Evolutionary conservation across 2,329 filamentous ascomycete genomes (phyloP).

Genomic region (Microthyrium microscopicum): DNA sequence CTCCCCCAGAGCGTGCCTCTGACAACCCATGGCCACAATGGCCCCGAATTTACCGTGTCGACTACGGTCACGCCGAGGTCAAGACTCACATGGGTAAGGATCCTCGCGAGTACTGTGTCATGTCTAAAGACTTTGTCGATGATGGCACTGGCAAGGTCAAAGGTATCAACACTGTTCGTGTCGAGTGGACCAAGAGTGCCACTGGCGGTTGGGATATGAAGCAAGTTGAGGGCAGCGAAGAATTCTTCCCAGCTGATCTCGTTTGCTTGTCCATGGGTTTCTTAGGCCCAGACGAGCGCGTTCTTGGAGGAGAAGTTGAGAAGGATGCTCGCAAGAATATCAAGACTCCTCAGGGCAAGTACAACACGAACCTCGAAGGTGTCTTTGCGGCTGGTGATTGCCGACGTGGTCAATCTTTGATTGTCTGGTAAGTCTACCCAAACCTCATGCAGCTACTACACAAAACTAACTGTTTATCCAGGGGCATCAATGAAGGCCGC

Average conservation of each 20-base stretch:
- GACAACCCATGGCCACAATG: constrained; percentile 99
- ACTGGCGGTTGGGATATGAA: constrained; percentile 97
- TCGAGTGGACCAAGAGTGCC: constrained; percentile 86
- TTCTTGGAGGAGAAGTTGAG: constrained; percentile 76
- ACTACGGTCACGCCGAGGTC: constrained; percentile 92
- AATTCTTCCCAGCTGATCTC: constrained; percentile 92
- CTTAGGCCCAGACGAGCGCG: constrained; percentile 77
- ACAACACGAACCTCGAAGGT: constrained; percentile 72
- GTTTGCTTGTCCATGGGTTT: constrained; percentile 96
- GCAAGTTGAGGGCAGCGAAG: constrained; percentile 79
- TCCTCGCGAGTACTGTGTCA: constrained; percentile 92
- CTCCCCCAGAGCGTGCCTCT: constrained; percentile 70
- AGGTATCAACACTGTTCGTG: constrained; percentile 88
- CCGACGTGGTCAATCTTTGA: constrained; percentile 82
- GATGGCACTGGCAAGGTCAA: constrained; percentile 77
- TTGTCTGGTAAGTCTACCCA: constrained; percentile 60
- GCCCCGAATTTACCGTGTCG: constrained; percentile 95
- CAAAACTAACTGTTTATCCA: constrained; percentile 30
- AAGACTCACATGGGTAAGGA: constrained; percentile 93
- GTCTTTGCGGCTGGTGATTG: constrained; percentile 93
- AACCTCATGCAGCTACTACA: constrained; percentile 5
- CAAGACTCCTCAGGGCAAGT: constrained; percentile 79
- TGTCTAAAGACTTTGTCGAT: constrained; percentile 92
- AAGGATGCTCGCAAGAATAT: constrained; percentile 89
- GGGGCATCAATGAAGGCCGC: constrained; percentile 94